Percentiles rank a stretch among this genome's conserved stretches.
Conservation (phyloP, 768 basidiomycete species). For the Mycena floridula region DNA sequence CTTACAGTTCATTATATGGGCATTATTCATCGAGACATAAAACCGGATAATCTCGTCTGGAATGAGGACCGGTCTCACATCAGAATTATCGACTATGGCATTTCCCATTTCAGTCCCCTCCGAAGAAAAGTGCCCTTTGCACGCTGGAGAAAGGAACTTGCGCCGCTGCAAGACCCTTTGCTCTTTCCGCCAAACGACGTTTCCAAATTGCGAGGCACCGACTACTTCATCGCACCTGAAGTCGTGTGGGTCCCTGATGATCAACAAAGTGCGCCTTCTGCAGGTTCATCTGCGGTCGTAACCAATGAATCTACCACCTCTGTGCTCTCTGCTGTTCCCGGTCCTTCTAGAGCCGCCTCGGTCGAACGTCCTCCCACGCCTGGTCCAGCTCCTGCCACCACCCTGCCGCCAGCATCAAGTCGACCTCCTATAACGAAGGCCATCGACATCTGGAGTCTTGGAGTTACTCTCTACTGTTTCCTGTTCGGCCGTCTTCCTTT, state of each 20-base stretch:
- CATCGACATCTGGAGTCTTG: conserved; percentile 42
- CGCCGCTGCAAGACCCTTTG: conserved; percentile 16
- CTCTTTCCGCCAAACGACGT: conserved; percentile 34
- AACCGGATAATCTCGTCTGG: conserved; percentile 84
- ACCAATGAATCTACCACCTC: not conserved
- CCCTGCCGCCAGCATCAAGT: too few species aligned
- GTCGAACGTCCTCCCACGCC: too few species aligned
- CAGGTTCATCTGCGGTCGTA: not conserved
- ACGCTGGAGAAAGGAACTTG: not conserved
- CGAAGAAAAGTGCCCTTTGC: conserved; percentile 3
- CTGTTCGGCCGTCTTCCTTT: conserved; percentile 42
- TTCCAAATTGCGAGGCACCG: conserved; percentile 34
- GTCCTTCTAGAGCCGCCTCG: too few species aligned
- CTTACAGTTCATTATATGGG: conserved; percentile 31
- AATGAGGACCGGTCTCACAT: conserved; percentile 41
- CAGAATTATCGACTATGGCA: conserved; percentile 89
- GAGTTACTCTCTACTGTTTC: conserved; percentile 40
- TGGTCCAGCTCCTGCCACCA: too few species aligned
- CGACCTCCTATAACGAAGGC: conserved; percentile 38
- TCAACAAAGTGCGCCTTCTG: not conserved
- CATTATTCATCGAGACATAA: conserved; percentile 87
- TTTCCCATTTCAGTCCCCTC: conserved; percentile 28
- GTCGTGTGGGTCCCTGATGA: conserved; percentile 33
- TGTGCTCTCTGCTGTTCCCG: too few species aligned
- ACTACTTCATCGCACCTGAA: conserved; percentile 39